Evolutionary conservation across 805 yeast genomes (phyloP).

Genomic region (Maudiozyma turicensis): DNA sequence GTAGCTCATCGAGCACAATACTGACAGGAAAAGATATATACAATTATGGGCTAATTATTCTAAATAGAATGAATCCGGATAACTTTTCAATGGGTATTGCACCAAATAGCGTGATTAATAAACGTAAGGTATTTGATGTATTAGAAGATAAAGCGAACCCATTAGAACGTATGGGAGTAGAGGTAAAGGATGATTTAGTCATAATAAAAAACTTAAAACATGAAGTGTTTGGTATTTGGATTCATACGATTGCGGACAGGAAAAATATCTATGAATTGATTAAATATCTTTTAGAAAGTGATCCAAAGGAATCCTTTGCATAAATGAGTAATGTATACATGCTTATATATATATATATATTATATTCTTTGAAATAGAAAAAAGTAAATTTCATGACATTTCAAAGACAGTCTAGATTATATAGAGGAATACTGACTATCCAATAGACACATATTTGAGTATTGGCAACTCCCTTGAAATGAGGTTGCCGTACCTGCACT

Average conservation of each 20-base stretch:
- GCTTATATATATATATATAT: neutral
- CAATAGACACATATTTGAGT: too few species aligned
- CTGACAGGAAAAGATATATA: slow-evolving; percentile 34
- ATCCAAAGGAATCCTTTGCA: slow-evolving; percentile 27
- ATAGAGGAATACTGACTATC: neutral
- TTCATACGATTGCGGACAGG: slow-evolving; percentile 60
- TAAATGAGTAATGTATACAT: slow-evolving; percentile 3
- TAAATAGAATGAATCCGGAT: slow-evolving; percentile 58
- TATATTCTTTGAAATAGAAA: neutral
- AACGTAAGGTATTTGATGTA: slow-evolving; percentile 30
- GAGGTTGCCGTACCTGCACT: too few species aligned
- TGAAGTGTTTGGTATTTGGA: slow-evolving; percentile 71
- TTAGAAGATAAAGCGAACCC: slow-evolving; percentile 22
- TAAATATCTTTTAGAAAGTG: slow-evolving; percentile 26
- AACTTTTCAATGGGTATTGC: slow-evolving; percentile 64
- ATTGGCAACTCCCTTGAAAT: too few species aligned
- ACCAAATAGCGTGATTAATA: slow-evolving; percentile 41
- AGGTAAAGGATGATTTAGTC: slow-evolving; percentile 57
- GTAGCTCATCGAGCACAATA: slow-evolving; percentile 9
- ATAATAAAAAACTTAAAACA: slow-evolving; percentile 60
- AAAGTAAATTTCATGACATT: neutral
- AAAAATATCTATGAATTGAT: slow-evolving; percentile 43
- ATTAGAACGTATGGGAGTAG: slow-evolving; percentile 48
- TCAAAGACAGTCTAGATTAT: neutral
- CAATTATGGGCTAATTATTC: slow-evolving; percentile 58